Evolutionary conservation across 495 filamentous ascomycete genomes (phyloP).

Genomic region (Talaromyces ruber): DNA sequence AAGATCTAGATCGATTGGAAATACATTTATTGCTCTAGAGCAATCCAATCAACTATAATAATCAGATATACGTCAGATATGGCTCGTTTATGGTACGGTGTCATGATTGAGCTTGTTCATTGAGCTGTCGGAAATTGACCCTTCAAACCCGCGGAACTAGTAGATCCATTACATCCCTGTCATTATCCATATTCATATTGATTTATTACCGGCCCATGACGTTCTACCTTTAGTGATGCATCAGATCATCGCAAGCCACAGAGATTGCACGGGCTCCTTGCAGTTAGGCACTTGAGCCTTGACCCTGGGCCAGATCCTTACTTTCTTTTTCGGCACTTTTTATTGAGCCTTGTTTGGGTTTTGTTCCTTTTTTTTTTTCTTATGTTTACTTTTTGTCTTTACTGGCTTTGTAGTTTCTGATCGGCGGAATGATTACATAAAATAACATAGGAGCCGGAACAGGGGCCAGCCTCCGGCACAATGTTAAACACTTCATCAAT

Average conservation of each 20-base stretch:
- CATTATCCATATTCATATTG: neutral
- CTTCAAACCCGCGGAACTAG: neutral
- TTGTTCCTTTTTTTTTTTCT: neutral
- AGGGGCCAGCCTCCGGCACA: neutral
- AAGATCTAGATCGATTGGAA: neutral
- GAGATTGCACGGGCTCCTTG: conserved; percentile 1
- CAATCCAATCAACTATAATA: neutral
- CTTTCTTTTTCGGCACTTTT: neutral
- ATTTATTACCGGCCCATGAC: neutral
- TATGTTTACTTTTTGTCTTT: neutral
- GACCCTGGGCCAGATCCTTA: neutral
- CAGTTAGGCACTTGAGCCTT: neutral
- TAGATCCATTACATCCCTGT: neutral
- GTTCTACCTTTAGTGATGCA: neutral
- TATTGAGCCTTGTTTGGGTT: neutral
- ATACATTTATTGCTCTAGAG: neutral
- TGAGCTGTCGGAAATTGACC: neutral
- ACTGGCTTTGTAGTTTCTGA: neutral
- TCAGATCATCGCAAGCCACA: conserved; percentile 1
- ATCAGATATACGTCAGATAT: neutral
- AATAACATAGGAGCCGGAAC: neutral
- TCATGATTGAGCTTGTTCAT: neutral
- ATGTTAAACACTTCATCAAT: neutral
- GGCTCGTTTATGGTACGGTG: neutral
- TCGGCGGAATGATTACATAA: neutral